Percentiles rank a stretch among this genome's conserved stretches.
Conservation (phyloP, 768 basidiomycete species). For the Russula virescens region DNA sequence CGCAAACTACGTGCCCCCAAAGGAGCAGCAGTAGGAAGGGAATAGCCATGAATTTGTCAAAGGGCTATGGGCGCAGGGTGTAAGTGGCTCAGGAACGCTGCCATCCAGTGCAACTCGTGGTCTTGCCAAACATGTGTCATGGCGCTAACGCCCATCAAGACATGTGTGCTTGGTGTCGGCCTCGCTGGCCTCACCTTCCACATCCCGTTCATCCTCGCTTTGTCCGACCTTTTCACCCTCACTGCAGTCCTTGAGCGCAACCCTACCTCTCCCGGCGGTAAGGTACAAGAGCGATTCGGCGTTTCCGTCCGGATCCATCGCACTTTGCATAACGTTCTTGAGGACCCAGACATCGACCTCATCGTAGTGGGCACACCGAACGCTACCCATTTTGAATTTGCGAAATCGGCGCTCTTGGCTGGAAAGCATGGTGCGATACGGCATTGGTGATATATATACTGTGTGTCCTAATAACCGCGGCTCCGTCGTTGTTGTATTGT, state of each 20-base stretch:
- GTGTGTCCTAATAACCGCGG: no score
- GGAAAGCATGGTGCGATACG: constrained; percentile 59
- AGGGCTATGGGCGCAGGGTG: no score
- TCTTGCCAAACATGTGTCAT: no score
- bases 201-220: constrained; percentile 67
- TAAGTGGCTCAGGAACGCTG: no score
- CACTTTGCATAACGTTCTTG: constrained; percentile 53
- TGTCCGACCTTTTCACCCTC: constrained; percentile 64
- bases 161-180: constrained; percentile 68
- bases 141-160: constrained; percentile 46
- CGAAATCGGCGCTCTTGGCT: constrained; percentile 58
- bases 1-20: constrained; percentile 31
- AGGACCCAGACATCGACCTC: constrained; percentile 58
- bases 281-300: constrained; percentile 61
- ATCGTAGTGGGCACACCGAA: constrained; percentile 69
- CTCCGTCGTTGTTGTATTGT: no score
- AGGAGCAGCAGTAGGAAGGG: constrained; percentile 18
- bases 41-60: no score
- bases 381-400: constrained; percentile 63
- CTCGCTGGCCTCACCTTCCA: constrained; percentile 77
- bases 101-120: no score
- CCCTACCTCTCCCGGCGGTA: constrained; percentile 53
- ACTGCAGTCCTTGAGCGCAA: constrained; percentile 73
- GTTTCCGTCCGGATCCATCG: constrained; percentile 50
- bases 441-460: no score